These are phyloP conservation scores for Boechera retrofracta DNA, from an alignment of 345 rosid species.

Conservation along the genomic window DNA sequence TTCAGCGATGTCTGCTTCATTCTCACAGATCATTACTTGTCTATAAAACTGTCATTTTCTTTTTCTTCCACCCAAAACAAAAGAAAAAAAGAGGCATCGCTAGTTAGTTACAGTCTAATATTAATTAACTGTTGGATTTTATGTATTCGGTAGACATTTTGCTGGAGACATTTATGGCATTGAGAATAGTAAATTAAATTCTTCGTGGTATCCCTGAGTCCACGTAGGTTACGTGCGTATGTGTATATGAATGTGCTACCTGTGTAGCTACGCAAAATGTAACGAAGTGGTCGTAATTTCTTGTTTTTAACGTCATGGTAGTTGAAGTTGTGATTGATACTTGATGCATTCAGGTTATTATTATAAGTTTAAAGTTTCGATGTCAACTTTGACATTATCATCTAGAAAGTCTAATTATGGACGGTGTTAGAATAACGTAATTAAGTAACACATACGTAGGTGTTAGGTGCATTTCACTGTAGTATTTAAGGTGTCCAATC, in stretches of 20 bases:
- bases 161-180: not conserved
- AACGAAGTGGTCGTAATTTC: slow-evolving; percentile 3
- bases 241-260: slow-evolving; percentile 29
- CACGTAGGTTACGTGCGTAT: slow-evolving; percentile 15
- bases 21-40: not conserved
- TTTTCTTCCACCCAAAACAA: not conserved
- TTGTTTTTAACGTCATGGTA: slow-evolving; percentile 1
- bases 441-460: not conserved
- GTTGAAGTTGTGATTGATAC: slow-evolving; percentile 18
- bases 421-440: slow-evolving; percentile 8
- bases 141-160: not conserved
- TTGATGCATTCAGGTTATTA: not conserved
- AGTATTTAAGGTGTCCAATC: not conserved
- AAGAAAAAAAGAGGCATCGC: not conserved
- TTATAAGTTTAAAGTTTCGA: not conserved
- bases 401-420: not conserved
- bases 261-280: slow-evolving; percentile 11
- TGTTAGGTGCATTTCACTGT: not conserved
- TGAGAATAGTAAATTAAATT: not conserved
- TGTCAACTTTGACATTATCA: slow-evolving; percentile 12
- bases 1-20: not conserved
- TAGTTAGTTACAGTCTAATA: not conserved
- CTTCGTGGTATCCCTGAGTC: slow-evolving; percentile 20
- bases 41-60: slow-evolving; percentile 22
- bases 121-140: not conserved